These are phyloP conservation scores for Pueraria montana DNA, from an alignment of 306 rosid genomes.

Conservation along the genomic window DNA sequence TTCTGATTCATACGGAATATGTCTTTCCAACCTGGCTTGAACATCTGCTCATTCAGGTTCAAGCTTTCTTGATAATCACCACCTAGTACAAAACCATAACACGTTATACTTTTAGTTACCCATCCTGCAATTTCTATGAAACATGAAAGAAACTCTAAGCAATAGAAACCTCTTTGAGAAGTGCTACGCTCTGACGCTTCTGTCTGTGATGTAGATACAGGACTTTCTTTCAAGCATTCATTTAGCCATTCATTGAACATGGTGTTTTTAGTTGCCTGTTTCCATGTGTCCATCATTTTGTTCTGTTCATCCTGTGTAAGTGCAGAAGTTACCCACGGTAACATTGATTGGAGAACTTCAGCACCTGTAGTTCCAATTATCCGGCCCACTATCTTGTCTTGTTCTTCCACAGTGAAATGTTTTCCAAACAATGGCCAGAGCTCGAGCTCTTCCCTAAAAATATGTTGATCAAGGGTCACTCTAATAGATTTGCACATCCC, in stretches of 20 bases:
- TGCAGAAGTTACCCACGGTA: conserved; percentile 99
- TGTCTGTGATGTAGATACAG: conserved; percentile 61
- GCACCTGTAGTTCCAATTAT: conserved; percentile 99
- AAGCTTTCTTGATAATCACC: conserved; percentile 85
- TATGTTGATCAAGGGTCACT: conserved; percentile 95
- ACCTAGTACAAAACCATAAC: conserved; percentile 58
- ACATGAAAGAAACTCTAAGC: conserved; percentile 41
- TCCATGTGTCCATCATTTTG: conserved; percentile 99
- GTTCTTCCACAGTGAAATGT: conserved; percentile 98
- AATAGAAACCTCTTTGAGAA: conserved; percentile 72
- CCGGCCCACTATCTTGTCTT: conserved; percentile 94
- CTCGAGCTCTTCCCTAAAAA: conserved; percentile 96
- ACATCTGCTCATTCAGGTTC: conserved; percentile 92
- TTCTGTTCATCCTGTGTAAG: conserved; percentile 98
- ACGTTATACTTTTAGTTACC: conserved; percentile 29
- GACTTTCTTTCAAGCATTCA: conserved; percentile 94
- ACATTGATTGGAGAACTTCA: conserved; percentile 99
- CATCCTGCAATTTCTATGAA: conserved; percentile 33
- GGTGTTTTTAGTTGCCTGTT: conserved; percentile 98
- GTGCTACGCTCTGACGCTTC: conserved; percentile 62
- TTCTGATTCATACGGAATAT: conserved; percentile 98
- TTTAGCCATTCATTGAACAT: conserved; percentile 99
- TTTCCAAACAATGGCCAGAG: conserved; percentile 96
- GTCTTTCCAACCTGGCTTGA: conserved; percentile 99
- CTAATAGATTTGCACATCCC: conserved; percentile 98